A percentile compares a stretch with the other conserved stretches of the same genome.
Conservation (phyloP, 2,329 filamentous ascomycete genomes). For the Paraphoma sp. region DNA sequence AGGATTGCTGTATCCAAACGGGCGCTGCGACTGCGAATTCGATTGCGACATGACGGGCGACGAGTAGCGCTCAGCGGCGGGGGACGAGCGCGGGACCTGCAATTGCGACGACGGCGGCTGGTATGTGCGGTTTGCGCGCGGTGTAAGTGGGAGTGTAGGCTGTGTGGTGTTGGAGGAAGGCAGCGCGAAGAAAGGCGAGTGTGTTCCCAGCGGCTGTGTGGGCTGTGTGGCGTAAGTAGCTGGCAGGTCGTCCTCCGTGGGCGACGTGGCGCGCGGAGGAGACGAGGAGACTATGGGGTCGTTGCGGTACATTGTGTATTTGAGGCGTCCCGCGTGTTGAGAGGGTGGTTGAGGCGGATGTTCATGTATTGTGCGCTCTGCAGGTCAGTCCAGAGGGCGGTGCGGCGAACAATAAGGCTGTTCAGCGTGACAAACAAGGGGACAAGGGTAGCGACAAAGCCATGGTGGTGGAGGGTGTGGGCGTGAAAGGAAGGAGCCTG, state of each 20-base stretch:
- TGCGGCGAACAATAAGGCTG: slow-evolving; percentile 4
- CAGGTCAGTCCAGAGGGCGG: background rate
- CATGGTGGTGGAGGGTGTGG: slow-evolving; percentile 8
- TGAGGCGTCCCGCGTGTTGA: background rate
- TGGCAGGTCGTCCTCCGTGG: slow-evolving; percentile 56
- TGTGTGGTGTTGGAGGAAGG: slow-evolving; percentile 51
- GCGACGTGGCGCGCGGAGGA: slow-evolving; percentile 33
- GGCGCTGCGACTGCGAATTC: slow-evolving; percentile 70
- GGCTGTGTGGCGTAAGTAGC: slow-evolving; percentile 57
- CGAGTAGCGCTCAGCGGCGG: slow-evolving; percentile 53
- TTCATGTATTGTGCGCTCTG: background rate
- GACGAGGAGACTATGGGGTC: slow-evolving; percentile 45
- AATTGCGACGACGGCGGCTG: slow-evolving; percentile 56
- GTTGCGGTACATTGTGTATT: slow-evolving; percentile 36
- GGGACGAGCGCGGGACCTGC: slow-evolving; percentile 91
- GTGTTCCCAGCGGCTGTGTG: slow-evolving; percentile 34
- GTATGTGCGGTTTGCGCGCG: slow-evolving; percentile 41
- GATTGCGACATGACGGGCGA: slow-evolving; percentile 47
- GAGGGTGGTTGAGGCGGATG: background rate
- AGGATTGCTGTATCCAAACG: slow-evolving; percentile 63
- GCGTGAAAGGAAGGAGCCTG: slow-evolving; percentile 9
- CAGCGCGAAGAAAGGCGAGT: slow-evolving; percentile 35
- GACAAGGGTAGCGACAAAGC: slow-evolving; percentile 16
- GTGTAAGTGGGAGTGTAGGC: slow-evolving; percentile 65
- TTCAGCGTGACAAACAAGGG: slow-evolving; percentile 19